Evolutionary conservation across 805 yeast species (phyloP).

Genomic region (Metschnikowia colocasiae): DNA sequence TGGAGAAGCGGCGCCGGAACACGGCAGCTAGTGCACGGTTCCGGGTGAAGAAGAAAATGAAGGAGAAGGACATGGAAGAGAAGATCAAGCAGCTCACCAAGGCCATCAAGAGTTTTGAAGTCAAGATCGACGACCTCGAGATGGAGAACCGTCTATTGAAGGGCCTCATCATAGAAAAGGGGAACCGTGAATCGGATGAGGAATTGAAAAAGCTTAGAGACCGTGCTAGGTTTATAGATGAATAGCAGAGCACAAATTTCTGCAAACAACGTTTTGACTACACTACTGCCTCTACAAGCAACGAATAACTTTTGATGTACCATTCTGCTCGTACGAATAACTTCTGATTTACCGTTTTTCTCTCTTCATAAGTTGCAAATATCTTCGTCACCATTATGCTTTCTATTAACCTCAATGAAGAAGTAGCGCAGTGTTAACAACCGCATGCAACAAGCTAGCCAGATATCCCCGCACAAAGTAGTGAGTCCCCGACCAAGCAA

Average conservation of each 20-base stretch:
- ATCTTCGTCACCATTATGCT: not conserved
- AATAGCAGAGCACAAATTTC: too few species aligned
- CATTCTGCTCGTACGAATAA: too few species aligned
- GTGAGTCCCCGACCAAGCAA: not conserved
- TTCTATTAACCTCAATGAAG: constrained; percentile 3
- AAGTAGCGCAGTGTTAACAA: not conserved
- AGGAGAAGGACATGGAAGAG: constrained; percentile 56
- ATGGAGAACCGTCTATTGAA: constrained; percentile 60
- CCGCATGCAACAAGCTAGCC: not conserved
- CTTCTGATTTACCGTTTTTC: too few species aligned
- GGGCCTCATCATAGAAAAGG: constrained; percentile 50
- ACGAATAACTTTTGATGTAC: too few species aligned
- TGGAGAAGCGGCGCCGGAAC: constrained; percentile 54
- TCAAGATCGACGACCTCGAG: constrained; percentile 50
- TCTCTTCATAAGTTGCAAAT: too few species aligned
- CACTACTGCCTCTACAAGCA: too few species aligned
- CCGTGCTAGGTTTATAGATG: constrained; percentile 5
- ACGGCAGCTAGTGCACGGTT: constrained; percentile 67
- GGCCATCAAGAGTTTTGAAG: constrained; percentile 42
- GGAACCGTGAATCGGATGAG: constrained; percentile 42
- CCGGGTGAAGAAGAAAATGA: constrained; percentile 57
- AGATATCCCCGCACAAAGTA: not conserved
- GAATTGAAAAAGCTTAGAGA: constrained; percentile 36
- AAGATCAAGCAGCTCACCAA: constrained; percentile 43
- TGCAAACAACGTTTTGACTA: too few species aligned